These are phyloP conservation scores for Tolypocladium cylindrosporum DNA, from an alignment of 2,329 filamentous ascomycete species.

Conservation along the genomic window DNA sequence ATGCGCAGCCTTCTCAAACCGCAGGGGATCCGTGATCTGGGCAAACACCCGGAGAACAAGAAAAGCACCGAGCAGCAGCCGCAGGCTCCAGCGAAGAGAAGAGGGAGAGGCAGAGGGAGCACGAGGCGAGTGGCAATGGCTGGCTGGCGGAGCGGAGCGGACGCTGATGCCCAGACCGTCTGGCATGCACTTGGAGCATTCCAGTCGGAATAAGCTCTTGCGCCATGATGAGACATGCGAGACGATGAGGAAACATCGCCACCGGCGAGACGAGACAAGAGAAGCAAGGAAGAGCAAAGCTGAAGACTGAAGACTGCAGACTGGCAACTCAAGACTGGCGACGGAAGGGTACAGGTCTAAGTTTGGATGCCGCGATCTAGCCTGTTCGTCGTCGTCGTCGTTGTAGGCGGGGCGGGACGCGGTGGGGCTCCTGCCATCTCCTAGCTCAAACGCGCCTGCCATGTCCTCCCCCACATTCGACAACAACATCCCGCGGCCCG, in stretches of 20 bases:
- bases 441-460: background rate
- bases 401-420: background rate
- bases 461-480: background rate
- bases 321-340: background rate
- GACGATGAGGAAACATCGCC: background rate
- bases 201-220: conserved; percentile 5
- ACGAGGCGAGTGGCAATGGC: background rate
- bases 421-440: background rate
- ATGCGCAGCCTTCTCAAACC: background rate
- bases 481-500: background rate
- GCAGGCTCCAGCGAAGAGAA: background rate
- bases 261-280: background rate
- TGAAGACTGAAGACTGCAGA: background rate
- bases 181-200: conserved; percentile 9
- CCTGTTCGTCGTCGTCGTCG: background rate
- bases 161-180: conserved; percentile 1
- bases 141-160: background rate
- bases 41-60: background rate
- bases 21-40: background rate
- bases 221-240: conserved; percentile 7
- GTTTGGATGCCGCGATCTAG: background rate
- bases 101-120: background rate
- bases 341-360: background rate
- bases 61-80: background rate
- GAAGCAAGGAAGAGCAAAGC: background rate